phyloP scores from a whole-genome alignment of 345 rosid species.

The Gossypium turneri region DNA sequence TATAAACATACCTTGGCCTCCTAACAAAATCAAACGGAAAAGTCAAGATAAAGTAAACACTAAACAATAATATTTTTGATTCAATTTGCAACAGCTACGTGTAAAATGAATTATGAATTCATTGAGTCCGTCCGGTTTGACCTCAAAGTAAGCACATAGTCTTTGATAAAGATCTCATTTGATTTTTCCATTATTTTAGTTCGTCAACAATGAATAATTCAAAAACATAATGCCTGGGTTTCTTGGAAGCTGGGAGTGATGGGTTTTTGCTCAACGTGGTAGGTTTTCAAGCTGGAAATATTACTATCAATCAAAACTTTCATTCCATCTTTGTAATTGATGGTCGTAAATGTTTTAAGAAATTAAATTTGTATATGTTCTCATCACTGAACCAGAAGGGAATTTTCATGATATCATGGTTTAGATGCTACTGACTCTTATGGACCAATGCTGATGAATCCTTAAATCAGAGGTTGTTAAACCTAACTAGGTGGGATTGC shows the following conservation, averaged over 20 bases:
- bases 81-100: constrained; percentile 8
- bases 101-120: not conserved
- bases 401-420: constrained; percentile 1
- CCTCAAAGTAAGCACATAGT: not conserved
- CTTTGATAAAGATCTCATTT: not conserved
- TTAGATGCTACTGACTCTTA: not conserved
- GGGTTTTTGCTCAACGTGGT: not conserved
- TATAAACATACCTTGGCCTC: not conserved
- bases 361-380: too few species aligned
- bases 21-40: not conserved
- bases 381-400: not conserved
- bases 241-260: not conserved
- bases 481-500: not conserved
- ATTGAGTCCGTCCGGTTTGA: constrained; percentile 3
- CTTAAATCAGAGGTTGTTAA: not conserved
- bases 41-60: not conserved
- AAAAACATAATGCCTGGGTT: not conserved
- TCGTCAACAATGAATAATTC: not conserved
- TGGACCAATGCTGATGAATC: constrained; percentile 7
- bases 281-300: not conserved
- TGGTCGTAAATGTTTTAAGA: too few species aligned
- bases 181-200: not conserved
- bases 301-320: too few species aligned
- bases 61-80: not conserved
- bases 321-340: too few species aligned